phyloP scores from a whole-genome alignment of 2,329 filamentous ascomycete species.

The Fonsecaea pedrosoi region DNA sequence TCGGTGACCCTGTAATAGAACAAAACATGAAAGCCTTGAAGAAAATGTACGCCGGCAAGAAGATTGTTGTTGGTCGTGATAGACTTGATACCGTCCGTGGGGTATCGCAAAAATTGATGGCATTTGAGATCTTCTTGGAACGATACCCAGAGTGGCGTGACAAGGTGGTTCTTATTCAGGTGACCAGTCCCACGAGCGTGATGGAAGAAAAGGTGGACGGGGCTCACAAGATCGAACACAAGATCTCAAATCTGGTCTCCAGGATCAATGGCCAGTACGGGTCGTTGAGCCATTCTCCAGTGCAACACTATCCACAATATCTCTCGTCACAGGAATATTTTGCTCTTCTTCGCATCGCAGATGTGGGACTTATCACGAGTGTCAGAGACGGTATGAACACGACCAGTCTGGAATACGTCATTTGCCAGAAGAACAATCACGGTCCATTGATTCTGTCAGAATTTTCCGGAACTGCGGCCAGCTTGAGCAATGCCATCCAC shows the following conservation, averaged over 20 bases:
- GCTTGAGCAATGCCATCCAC: conserved; percentile 82
- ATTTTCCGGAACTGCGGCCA: conserved; percentile 92
- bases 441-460: conserved; percentile 93
- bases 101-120: conserved; percentile 93
- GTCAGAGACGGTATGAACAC: conserved; percentile 98
- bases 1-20: conserved; percentile 71
- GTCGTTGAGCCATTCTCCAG: conserved; percentile 84
- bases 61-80: conserved; percentile 93
- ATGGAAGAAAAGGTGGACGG: conserved; percentile 78
- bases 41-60: conserved; percentile 83
- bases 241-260: conserved; percentile 88
- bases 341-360: conserved; percentile 84
- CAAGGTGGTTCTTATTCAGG: conserved; percentile 91
- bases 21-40: conserved; percentile 75
- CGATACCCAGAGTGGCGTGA: conserved; percentile 90
- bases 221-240: conserved; percentile 81
- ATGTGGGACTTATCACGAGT: conserved; percentile 93
- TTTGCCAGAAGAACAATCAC: conserved; percentile 85
- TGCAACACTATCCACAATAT: conserved; percentile 95
- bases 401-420: conserved; percentile 90
- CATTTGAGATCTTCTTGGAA: conserved; percentile 90
- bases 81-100: conserved; percentile 91
- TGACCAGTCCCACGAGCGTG: conserved; percentile 84
- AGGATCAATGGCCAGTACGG: conserved; percentile 92
- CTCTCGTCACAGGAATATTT: conserved; percentile 90